These are phyloP conservation scores for Fusarium pininemorale DNA, from an alignment of 2,329 filamentous ascomycete genomes.

Conservation along the genomic window DNA sequence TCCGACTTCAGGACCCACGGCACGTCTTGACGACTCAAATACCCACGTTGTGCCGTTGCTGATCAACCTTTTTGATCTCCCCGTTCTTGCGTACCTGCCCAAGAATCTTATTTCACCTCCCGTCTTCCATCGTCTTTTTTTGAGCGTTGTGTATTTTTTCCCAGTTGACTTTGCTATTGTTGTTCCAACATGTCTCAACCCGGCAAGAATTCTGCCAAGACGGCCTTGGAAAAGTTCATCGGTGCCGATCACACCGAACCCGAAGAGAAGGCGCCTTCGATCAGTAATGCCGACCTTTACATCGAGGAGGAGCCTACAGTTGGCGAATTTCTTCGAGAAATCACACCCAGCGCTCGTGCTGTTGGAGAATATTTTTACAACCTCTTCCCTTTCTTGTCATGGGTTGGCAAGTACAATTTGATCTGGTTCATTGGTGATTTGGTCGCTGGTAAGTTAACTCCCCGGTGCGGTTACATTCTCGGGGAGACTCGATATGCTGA, in stretches of 20 bases:
- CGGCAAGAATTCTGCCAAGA: slow-evolving; percentile 36
- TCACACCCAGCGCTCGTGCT: slow-evolving; percentile 46
- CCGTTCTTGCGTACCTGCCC: slow-evolving; percentile 14
- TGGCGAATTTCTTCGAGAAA: slow-evolving; percentile 52
- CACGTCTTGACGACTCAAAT: slow-evolving; percentile 21
- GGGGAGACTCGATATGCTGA: slow-evolving; percentile 30
- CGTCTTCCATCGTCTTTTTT: background rate
- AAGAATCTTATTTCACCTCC: background rate
- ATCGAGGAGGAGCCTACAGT: slow-evolving; percentile 55
- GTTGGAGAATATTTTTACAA: slow-evolving; percentile 49
- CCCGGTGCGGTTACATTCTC: background rate
- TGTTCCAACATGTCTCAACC: slow-evolving; percentile 27
- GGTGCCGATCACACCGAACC: slow-evolving; percentile 46
- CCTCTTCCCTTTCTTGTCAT: slow-evolving; percentile 59
- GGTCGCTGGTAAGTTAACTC: slow-evolving; percentile 51
- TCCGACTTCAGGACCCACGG: slow-evolving; percentile 29
- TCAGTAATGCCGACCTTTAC: slow-evolving; percentile 50
- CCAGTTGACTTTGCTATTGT: background rate
- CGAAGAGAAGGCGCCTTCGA: slow-evolving; percentile 48
- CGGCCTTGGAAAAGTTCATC: slow-evolving; percentile 44
- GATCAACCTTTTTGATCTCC: slow-evolving; percentile 22
- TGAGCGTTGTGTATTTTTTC: slow-evolving; percentile 7
- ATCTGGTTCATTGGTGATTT: slow-evolving; percentile 59
- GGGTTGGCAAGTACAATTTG: slow-evolving; percentile 61
- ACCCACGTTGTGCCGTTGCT: slow-evolving; percentile 19